phyloP scores from a whole-genome alignment of 2,329 filamentous ascomycete species.

The Drechslerella coelobrocha region DNA sequence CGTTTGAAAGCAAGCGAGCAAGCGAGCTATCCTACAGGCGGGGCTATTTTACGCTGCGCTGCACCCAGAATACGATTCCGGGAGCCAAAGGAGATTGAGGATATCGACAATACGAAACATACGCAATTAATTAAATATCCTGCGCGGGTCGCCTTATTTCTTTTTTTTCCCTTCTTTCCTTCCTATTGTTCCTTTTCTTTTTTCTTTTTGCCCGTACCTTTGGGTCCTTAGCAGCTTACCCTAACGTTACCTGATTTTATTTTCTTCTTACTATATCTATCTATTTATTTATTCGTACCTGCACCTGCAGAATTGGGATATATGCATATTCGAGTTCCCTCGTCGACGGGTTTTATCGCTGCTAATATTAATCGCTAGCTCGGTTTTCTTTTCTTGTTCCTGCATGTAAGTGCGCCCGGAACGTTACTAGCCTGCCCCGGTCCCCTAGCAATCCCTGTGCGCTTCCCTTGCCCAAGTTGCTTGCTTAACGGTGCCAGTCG shows the following conservation, averaged over 20 bases:
- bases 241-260: background rate
- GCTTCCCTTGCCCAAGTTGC: too few relatives aligned
- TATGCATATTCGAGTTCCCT: background rate
- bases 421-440: background rate
- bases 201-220: too few relatives aligned
- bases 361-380: background rate
- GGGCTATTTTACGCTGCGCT: background rate
- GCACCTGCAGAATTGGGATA: background rate
- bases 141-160: constrained; percentile 1
- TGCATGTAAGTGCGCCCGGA: constrained; percentile 1
- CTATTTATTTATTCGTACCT: constrained; percentile 3
- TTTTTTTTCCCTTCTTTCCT: background rate
- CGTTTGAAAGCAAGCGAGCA: background rate
- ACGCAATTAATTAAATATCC: background rate
- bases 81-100: constrained; percentile 8
- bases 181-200: too few relatives aligned
- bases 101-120: constrained; percentile 4
- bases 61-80: background rate
- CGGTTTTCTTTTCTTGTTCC: background rate
- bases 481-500: background rate
- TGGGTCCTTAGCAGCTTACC: background rate
- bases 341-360: background rate
- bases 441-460: background rate
- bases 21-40: background rate
- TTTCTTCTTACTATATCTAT: background rate